Conservation (phyloP, 1,284 basidiomycete species). For the Sanghuangporus sanghuang region DNA sequence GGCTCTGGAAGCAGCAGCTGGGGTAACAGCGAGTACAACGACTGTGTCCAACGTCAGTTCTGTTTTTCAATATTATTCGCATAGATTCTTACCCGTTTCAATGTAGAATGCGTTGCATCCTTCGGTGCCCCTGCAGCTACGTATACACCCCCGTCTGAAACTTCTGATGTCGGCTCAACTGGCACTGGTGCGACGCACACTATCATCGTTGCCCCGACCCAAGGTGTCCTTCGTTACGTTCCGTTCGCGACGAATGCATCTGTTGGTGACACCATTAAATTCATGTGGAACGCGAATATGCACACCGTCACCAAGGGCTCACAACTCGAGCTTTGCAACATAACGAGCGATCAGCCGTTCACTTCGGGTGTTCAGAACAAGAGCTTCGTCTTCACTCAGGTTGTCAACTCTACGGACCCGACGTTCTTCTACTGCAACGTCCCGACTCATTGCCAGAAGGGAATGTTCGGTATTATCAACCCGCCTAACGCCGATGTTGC, state of each 20-base stretch:
- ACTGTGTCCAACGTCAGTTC: slow-evolving; percentile 64
- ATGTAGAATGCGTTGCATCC: slow-evolving; percentile 57
- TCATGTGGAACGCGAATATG: slow-evolving; percentile 67
- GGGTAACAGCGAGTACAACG: slow-evolving; percentile 53
- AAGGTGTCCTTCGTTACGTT: slow-evolving; percentile 69
- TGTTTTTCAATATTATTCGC: not conserved
- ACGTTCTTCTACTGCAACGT: slow-evolving; percentile 70
- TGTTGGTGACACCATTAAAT: slow-evolving; percentile 69
- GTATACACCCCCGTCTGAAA: slow-evolving; percentile 35
- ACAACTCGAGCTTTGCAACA: slow-evolving; percentile 62
- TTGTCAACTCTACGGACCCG: slow-evolving; percentile 66
- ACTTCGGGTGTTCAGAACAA: slow-evolving; percentile 57
- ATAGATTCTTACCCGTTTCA: not conserved
- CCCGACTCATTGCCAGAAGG: slow-evolving; percentile 64
- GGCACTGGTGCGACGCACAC: slow-evolving; percentile 55
- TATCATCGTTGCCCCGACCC: slow-evolving; percentile 68
- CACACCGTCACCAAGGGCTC: slow-evolving; percentile 78
- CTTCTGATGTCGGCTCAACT: slow-evolving; percentile 20
- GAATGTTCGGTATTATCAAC: slow-evolving; percentile 81
- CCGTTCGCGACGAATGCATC: slow-evolving; percentile 71
- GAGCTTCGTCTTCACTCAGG: slow-evolving; percentile 61
- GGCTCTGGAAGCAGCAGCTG: slow-evolving; percentile 63
- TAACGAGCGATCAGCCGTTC: slow-evolving; percentile 52
- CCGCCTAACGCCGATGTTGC: slow-evolving; percentile 43
- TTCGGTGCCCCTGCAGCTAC: slow-evolving; percentile 42